Evolutionary conservation across 208 protist genomes (phyloP).

Genomic region (Entamoeba moshkovskii): DNA sequence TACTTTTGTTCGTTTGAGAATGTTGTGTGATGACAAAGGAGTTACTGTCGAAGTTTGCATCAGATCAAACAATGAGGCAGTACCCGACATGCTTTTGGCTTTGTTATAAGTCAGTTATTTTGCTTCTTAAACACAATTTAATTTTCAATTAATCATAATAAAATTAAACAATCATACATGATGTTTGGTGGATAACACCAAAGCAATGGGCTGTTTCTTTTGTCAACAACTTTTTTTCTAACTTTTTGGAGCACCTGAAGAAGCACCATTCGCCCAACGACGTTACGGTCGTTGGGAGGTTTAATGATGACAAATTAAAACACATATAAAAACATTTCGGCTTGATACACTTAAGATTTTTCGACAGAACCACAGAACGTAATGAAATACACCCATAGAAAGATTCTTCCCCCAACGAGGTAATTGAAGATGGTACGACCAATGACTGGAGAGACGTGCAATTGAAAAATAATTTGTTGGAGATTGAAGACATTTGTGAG

Average conservation of each 20-base stretch:
- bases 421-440: not conserved
- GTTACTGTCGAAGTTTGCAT: not conserved
- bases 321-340: not conserved
- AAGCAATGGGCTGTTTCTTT: not conserved
- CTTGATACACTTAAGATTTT: not conserved
- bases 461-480: not conserved
- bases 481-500: not conserved
- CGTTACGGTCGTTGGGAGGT: not conserved
- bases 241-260: not conserved
- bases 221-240: not conserved
- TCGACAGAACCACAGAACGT: not conserved
- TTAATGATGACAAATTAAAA: not conserved
- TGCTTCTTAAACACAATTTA: too few species aligned
- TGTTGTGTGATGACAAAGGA: not conserved
- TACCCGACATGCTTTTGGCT: not conserved
- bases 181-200: too few species aligned
- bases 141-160: too few species aligned
- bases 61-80: not conserved
- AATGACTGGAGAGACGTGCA: not conserved
- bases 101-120: not conserved
- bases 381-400: not conserved
- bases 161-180: too few species aligned
- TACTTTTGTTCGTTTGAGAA: not conserved
- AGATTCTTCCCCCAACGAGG: not conserved
- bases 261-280: not conserved